Percentiles rank a stretch among this genome's conserved stretches.
These are phyloP conservation scores for Leishmania tarentolae DNA, from an alignment of 208 protist genomes.

Conservation along the genomic window DNA sequence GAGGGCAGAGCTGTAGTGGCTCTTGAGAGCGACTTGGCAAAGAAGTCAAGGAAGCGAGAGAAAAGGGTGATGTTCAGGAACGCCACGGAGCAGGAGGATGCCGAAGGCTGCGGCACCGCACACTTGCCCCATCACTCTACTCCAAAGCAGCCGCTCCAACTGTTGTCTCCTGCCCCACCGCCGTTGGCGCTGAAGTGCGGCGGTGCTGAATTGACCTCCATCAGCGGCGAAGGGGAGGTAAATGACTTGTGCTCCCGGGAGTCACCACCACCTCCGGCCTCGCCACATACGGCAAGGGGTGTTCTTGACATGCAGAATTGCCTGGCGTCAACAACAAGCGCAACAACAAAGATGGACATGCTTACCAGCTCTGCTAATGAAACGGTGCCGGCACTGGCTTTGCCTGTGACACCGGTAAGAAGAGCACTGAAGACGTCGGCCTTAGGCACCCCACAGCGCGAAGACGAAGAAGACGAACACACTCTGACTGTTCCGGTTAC, in stretches of 20 bases:
- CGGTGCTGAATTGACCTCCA: background rate
- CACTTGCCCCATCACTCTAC: background rate
- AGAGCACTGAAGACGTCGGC: background rate
- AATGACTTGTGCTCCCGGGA: background rate
- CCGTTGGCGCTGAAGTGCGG: background rate
- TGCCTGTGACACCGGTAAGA: background rate
- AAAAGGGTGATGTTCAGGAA: constrained; percentile 15
- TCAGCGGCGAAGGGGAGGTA: background rate
- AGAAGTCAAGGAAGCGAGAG: background rate
- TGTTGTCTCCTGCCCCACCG: background rate
- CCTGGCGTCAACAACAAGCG: background rate
- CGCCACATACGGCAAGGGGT: background rate
- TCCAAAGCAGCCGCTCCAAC: background rate
- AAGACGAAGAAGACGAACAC: background rate
- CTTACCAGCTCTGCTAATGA: background rate
- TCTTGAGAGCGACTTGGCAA: background rate
- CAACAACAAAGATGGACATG: background rate
- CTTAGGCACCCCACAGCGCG: background rate
- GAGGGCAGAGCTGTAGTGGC: background rate
- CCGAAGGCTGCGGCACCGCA: background rate
- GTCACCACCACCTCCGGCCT: background rate
- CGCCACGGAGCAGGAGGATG: background rate
- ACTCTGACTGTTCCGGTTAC: background rate
- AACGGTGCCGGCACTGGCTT: background rate
- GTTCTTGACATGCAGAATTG: background rate